These are phyloP conservation scores for Sporobolomyces phaffii DNA, from an alignment of 768 basidiomycete species.

Conservation along the genomic window DNA sequence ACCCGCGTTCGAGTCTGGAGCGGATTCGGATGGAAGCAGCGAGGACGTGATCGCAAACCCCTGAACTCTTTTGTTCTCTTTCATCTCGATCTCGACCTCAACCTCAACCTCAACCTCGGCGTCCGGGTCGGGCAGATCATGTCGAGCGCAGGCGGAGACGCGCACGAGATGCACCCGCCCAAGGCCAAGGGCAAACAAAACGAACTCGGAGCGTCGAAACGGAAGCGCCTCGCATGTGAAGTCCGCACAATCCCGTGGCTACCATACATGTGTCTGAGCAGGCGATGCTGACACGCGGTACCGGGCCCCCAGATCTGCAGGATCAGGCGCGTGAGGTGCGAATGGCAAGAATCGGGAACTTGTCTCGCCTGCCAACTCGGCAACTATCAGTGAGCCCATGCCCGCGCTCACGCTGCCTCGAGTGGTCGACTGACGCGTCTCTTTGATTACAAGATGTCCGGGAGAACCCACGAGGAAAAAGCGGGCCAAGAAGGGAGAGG, in stretches of 20 bases:
- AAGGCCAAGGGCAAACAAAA: constrained; percentile 2
- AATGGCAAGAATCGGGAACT: neutral
- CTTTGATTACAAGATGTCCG: neutral
- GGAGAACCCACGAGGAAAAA: constrained; percentile 17
- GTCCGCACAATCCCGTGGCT: too few relatives aligned
- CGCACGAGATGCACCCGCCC: neutral
- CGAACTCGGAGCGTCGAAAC: neutral
- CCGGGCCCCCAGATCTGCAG: constrained; percentile 14
- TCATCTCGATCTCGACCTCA: too few relatives aligned
- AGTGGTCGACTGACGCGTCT: too few relatives aligned
- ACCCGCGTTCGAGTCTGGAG: neutral
- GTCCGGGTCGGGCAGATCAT: too few relatives aligned
- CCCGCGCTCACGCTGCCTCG: neutral
- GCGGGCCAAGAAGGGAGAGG: constrained; percentile 18
- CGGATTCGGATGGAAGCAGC: neutral
- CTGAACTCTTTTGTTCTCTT: too few relatives aligned
- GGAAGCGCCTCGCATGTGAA: constrained; percentile 9
- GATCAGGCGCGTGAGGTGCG: constrained; percentile 13
- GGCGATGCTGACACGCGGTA: too few relatives aligned
- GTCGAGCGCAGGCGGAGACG: neutral
- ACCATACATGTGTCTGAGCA: too few relatives aligned
- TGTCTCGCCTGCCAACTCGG: neutral
- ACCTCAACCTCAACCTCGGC: too few relatives aligned
- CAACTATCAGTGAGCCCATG: neutral
- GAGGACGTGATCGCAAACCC: too few relatives aligned